phyloP scores from a whole-genome alignment of 768 basidiomycete genomes.

The Pisolithus albus region DNA sequence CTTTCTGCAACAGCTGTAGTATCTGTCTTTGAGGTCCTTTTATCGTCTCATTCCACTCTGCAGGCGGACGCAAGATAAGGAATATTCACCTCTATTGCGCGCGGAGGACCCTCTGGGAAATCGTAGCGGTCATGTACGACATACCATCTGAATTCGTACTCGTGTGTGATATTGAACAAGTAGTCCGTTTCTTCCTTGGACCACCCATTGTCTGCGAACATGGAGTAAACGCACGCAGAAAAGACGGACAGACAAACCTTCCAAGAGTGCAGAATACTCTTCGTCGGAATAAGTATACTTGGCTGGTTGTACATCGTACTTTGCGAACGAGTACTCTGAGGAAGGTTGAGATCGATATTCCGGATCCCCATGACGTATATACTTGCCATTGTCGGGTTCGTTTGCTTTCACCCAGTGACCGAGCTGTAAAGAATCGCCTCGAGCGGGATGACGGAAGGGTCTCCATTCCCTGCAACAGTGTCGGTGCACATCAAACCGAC shows the following conservation, averaged over 20 bases:
- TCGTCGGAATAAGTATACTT: constrained; percentile 73
- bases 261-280: constrained; percentile 77
- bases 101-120: constrained; percentile 45
- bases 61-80: background rate
- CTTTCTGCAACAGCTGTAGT: constrained; percentile 86
- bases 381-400: constrained; percentile 50
- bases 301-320: constrained; percentile 68
- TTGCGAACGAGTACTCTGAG: constrained; percentile 73
- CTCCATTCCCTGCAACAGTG: constrained; percentile 60
- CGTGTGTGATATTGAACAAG: constrained; percentile 69
- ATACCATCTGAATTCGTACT: constrained; percentile 87
- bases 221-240: background rate
- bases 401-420: constrained; percentile 77
- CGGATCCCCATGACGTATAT: background rate
- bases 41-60: background rate
- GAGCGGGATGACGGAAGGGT: constrained; percentile 65
- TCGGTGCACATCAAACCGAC: background rate
- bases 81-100: constrained; percentile 60
- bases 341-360: background rate
- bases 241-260: constrained; percentile 40
- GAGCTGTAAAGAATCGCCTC: constrained; percentile 61
- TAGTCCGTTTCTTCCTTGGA: constrained; percentile 91
- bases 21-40: constrained; percentile 90
- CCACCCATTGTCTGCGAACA: constrained; percentile 68
- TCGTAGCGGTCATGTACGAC: constrained; percentile 89